Conservation (phyloP, 2,329 filamentous ascomycete species). For the Hymenotorrendiella dingleyae region DNA sequence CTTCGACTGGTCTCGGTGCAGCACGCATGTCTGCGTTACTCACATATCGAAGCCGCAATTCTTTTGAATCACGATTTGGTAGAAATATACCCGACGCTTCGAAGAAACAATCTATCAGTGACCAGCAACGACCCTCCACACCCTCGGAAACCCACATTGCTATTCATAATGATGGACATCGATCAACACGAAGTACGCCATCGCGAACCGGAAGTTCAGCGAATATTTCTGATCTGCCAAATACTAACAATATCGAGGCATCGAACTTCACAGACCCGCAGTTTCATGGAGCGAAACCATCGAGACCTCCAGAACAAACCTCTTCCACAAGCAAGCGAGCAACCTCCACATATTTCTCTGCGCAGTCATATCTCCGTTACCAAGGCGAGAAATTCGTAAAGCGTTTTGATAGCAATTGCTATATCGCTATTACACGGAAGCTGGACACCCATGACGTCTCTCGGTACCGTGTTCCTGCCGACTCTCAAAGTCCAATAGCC, state of each 20-base stretch:
- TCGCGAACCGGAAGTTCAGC: constrained; percentile 39
- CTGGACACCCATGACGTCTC: constrained; percentile 96
- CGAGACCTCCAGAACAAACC: constrained; percentile 35
- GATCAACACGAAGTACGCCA: constrained; percentile 46
- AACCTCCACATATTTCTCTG: constrained; percentile 88
- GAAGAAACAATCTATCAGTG: constrained; percentile 76
- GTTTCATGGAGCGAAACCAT: constrained; percentile 58
- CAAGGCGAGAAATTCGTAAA: constrained; percentile 95
- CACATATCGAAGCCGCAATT: constrained; percentile 94
- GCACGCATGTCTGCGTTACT: constrained; percentile 95
- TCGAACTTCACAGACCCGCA: constrained; percentile 56
- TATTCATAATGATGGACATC: constrained; percentile 79
- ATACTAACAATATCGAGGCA: constrained; percentile 23
- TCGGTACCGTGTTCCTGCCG: constrained; percentile 53
- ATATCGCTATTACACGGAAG: constrained; percentile 97
- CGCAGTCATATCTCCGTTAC: constrained; percentile 94
- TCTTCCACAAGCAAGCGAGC: constrained; percentile 26
- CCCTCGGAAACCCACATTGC: constrained; percentile 62
- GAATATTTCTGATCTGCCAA: constrained; percentile 16
- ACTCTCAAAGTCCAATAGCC: constrained; percentile 44
- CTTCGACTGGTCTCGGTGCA: constrained; percentile 78
- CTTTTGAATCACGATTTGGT: constrained; percentile 92
- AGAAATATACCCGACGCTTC: constrained; percentile 85
- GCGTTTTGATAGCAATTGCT: constrained; percentile 97
- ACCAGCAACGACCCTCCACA: constrained; percentile 51